Conservation (phyloP, 116 monocot species). For the Iris pallida region DNA sequence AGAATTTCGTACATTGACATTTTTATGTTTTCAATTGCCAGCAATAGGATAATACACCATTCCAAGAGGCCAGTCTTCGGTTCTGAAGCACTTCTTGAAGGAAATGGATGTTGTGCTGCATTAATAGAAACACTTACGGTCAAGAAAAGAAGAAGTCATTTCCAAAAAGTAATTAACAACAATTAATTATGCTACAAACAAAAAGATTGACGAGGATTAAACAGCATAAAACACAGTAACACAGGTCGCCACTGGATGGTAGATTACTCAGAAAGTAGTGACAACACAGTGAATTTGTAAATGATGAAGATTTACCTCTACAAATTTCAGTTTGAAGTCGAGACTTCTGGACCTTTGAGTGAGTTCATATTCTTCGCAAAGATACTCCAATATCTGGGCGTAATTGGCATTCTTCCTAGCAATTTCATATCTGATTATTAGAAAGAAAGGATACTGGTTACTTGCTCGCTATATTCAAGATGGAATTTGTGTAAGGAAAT, state of each 20-base stretch:
- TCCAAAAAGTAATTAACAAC: too few species aligned
- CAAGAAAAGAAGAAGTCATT: neutral
- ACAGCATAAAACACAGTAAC: too few species aligned
- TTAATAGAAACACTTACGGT: constrained; percentile 4
- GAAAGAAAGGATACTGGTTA: neutral
- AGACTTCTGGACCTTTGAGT: constrained; percentile 75
- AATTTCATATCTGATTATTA: constrained; percentile 55
- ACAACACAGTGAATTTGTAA: too few species aligned
- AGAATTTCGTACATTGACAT: constrained; percentile 73
- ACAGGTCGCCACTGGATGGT: too few species aligned
- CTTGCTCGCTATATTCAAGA: too few species aligned
- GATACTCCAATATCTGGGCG: constrained; percentile 76
- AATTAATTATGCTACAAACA: too few species aligned
- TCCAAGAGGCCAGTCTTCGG: constrained; percentile 68
- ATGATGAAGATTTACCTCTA: constrained; percentile 44
- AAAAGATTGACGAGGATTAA: too few species aligned
- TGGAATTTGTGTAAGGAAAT: too few species aligned
- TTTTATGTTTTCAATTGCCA: constrained; percentile 61
- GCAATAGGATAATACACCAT: constrained; percentile 64
- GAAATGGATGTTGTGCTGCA: constrained; percentile 90
- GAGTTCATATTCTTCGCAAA: constrained; percentile 79
- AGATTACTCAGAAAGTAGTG: too few species aligned
- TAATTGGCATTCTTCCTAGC: constrained; percentile 90
- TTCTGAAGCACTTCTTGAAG: constrained; percentile 86
- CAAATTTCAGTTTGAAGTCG: constrained; percentile 83